These are phyloP conservation scores for Acanthochlamys bracteata DNA, from an alignment of 106 monocot genomes.

Conservation along the genomic window DNA sequence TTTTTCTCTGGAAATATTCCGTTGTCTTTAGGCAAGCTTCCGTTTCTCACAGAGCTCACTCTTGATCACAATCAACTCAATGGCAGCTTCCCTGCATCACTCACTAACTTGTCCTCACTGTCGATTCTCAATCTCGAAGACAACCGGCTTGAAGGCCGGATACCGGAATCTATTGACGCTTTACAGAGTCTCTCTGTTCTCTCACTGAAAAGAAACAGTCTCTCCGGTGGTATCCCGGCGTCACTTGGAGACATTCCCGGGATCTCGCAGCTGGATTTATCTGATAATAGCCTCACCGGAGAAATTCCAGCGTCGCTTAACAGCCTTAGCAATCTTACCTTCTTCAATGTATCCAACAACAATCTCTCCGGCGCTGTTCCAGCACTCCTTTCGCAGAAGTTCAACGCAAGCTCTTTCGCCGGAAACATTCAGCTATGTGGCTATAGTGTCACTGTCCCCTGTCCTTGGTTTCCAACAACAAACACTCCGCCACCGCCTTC, in stretches of 20 bases:
- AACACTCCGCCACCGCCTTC: slow-evolving; percentile 7
- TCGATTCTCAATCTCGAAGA: slow-evolving; percentile 17
- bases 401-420: slow-evolving; percentile 49
- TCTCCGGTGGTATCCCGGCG: slow-evolving; percentile 42
- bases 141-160: slow-evolving; percentile 16
- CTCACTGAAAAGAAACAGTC: slow-evolving; percentile 33
- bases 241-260: slow-evolving; percentile 33
- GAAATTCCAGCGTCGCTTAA: slow-evolving; percentile 46
- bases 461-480: slow-evolving; percentile 22
- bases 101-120: slow-evolving; percentile 30
- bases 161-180: slow-evolving; percentile 32
- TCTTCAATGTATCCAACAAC: slow-evolving; percentile 69
- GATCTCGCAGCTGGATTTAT: slow-evolving; percentile 47
- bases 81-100: slow-evolving; percentile 33
- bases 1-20: slow-evolving; percentile 30
- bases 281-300: slow-evolving; percentile 57
- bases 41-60: slow-evolving; percentile 18
- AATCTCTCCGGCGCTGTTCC: slow-evolving; percentile 73
- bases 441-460: slow-evolving; percentile 33
- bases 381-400: slow-evolving; percentile 40
- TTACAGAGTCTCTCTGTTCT: slow-evolving; percentile 43
- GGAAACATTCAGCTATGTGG: slow-evolving; percentile 82
- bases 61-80: slow-evolving; percentile 43
- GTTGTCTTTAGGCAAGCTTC: slow-evolving; percentile 14
- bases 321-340: slow-evolving; percentile 31